Conservation (phyloP, 306 rosid genomes). For the Pterocarpus macrocarpus region DNA sequence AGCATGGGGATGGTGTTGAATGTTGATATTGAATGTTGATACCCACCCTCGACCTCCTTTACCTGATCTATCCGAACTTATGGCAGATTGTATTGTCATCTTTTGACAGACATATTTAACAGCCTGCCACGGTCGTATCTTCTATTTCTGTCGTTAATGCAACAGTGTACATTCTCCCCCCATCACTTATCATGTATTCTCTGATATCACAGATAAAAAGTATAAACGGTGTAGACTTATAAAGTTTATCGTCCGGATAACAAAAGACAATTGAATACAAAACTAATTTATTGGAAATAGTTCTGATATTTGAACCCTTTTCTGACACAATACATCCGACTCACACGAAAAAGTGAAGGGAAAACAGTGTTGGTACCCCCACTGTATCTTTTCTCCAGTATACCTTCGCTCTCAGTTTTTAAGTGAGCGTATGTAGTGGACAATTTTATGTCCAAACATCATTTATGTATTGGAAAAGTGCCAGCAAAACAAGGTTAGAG, state of each 20-base stretch:
- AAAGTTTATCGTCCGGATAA: neutral
- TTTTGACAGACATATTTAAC: neutral
- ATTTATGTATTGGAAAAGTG: neutral
- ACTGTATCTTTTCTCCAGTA: too few species aligned
- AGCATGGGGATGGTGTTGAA: neutral
- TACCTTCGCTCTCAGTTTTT: too few species aligned
- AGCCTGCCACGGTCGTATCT: neutral
- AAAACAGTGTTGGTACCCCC: too few species aligned
- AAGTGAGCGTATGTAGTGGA: too few species aligned
- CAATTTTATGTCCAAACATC: too few species aligned
- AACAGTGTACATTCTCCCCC: slow-evolving; percentile 39
- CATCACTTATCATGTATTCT: neutral
- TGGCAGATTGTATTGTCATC: neutral
- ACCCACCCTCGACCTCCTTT: too few species aligned
- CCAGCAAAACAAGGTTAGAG: slow-evolving; percentile 6
- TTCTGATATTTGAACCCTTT: too few species aligned
- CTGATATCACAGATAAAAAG: neutral
- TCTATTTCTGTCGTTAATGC: neutral
- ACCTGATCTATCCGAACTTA: neutral
- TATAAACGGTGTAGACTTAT: neutral
- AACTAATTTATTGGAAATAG: slow-evolving; percentile 10
- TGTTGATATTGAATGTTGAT: too few species aligned
- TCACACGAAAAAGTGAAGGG: too few species aligned
- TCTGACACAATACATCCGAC: too few species aligned
- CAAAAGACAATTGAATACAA: neutral